Evolutionary conservation across 805 yeast species (phyloP).

Genomic region (Saturnispora bothae): DNA sequence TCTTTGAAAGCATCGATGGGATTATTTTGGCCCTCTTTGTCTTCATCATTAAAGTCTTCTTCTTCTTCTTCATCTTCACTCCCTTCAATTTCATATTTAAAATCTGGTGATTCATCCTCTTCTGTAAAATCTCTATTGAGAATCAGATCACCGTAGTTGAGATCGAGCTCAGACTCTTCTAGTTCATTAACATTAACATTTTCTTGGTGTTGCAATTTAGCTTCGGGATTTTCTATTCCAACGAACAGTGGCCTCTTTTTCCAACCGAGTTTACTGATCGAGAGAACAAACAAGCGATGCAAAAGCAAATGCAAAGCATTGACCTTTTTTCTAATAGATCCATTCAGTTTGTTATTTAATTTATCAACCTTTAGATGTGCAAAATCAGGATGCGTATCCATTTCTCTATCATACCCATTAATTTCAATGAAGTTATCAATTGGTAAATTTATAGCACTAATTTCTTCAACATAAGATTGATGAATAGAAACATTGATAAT

Average conservation of each 20-base stretch:
- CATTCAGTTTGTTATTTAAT: not conserved
- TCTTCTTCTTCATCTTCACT: not conserved
- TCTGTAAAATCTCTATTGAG: conserved; percentile 1
- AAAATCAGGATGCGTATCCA: conserved; percentile 22
- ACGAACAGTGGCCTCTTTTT: no score
- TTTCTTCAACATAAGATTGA: conserved; percentile 54
- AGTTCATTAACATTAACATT: not conserved
- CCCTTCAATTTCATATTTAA: not conserved
- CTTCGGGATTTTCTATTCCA: no score
- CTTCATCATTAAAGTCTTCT: not conserved
- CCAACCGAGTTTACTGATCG: not conserved
- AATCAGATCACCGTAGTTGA: conserved; percentile 2
- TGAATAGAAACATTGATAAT: conserved; percentile 60
- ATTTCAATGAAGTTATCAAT: conserved; percentile 45
- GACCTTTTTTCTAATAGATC: not conserved
- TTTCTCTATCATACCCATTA: conserved; percentile 21
- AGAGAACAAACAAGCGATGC: not conserved
- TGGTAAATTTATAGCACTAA: conserved; percentile 38
- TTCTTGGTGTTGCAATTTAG: no score
- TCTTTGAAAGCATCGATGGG: conserved; percentile 11
- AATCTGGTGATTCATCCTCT: conserved; percentile 1
- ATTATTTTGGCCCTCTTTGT: not conserved
- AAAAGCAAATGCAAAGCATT: conserved; percentile 1
- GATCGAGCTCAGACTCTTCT: conserved; percentile 6
- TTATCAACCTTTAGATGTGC: conserved; percentile 3